These are phyloP conservation scores for Phialophora chinensis DNA, from an alignment of 2,329 filamentous ascomycete species.

Conservation along the genomic window DNA sequence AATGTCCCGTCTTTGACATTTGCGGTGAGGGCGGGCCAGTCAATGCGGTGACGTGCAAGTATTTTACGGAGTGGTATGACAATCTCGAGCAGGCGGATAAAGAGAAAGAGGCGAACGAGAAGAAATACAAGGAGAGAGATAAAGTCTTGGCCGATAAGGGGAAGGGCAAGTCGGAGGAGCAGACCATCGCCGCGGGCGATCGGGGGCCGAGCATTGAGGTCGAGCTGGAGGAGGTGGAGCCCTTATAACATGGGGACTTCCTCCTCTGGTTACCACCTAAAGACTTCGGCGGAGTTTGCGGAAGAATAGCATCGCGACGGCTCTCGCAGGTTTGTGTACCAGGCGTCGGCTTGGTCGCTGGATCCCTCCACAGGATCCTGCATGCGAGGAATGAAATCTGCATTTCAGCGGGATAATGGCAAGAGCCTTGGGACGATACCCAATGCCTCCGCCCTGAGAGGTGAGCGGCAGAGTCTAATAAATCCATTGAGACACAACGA, in stretches of 20 bases:
- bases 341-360: background rate
- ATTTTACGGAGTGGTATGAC: constrained; percentile 83
- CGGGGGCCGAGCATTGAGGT: constrained; percentile 22
- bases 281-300: background rate
- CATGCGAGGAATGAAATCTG: background rate
- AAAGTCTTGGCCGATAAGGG: constrained; percentile 6
- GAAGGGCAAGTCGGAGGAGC: constrained; percentile 9
- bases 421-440: background rate
- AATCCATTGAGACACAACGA: background rate
- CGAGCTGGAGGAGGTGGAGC: constrained; percentile 22
- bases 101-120: constrained; percentile 20
- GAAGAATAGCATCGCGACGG: constrained; percentile 22
- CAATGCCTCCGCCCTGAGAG: background rate
- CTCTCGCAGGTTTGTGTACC: background rate
- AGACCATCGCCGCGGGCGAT: constrained; percentile 4
- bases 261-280: background rate
- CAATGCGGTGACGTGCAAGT: constrained; percentile 86
- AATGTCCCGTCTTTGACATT: constrained; percentile 90
- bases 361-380: background rate
- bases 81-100: constrained; percentile 39
- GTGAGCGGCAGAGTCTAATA: background rate
- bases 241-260: constrained; percentile 1
- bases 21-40: constrained; percentile 92
- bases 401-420: background rate
- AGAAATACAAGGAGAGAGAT: constrained; percentile 16